Base-by-base conservation (phyloP, 1,284 basidiomycete genomes). In the Vanrija pseudolonga region DNA sequence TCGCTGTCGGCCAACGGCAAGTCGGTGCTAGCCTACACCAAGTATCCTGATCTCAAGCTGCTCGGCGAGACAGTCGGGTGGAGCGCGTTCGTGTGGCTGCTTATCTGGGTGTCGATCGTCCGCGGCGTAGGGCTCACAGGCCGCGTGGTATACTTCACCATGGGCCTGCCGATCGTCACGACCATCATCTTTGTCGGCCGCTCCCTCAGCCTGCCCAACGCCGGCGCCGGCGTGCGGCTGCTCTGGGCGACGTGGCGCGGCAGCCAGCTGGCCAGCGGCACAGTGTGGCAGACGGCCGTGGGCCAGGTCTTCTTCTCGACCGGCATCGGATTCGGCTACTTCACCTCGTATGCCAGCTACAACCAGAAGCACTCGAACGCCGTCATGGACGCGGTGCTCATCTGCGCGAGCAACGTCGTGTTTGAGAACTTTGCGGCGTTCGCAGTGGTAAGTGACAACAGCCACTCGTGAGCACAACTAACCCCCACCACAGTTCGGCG, bases 241-340 rank as follows among this genome's bases (percentile, higher is more conserved):
- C 18, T 64, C 2, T 64, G 62, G 62, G 62, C 57, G 1, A 64
- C 62, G 0, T 64, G 57, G 57, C 49, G 62, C 28, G 38, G 47
- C 15, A 42, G 47, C 44, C 53, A 60, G 45, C 50, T 64, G 7
- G 28, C 48, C 3, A 28, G 23, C 6, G 59, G 59, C 12, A 53
- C 49, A 2, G 46, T 64, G 14, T 64, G 62, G 62, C 62, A 64
- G 42, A 61, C 59, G 1, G 62, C 62, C 17, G 52, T 61, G 8
- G 62, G 62, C 6, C 62, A 64, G 28, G 62, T 64, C 46, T 64
- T 64, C 51, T 64, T 64, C 54, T 64, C 62, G 7, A 64, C 62
- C 9, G 62, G 62, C 9, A 54, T 64, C 47, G 62, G 62, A 36
- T 64, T 64, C 41, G 62, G 62, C 9, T 64, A 64, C 51, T 64